Evolutionary conservation across 1,284 basidiomycete genomes (phyloP).

Genomic region (Ganoderma meredithae): DNA sequence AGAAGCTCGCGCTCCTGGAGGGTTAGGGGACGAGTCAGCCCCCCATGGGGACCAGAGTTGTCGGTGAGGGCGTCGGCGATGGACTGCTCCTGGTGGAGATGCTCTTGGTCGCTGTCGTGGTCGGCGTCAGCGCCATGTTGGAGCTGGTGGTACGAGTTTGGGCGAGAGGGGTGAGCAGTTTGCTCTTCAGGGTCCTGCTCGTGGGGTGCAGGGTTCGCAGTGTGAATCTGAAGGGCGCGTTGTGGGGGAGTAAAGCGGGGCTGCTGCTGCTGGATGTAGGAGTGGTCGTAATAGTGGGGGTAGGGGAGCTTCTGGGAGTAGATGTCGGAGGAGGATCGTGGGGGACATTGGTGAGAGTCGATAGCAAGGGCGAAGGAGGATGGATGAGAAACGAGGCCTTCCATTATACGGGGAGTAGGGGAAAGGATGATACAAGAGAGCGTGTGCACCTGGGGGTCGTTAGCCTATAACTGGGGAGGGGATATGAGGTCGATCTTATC

Average conservation of each 20-base stretch:
- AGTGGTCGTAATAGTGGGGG: conserved; percentile 19
- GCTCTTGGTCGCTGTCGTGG: conserved; percentile 14
- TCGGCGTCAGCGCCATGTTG: conserved; percentile 17
- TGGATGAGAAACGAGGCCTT: conserved; percentile 38
- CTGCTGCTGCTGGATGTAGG: conserved; percentile 15
- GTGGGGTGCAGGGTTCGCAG: conserved; percentile 34
- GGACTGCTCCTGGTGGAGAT: conserved; percentile 27
- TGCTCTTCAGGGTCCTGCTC: conserved; percentile 40
- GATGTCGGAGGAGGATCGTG: conserved; percentile 27
- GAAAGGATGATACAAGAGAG: conserved; percentile 29
- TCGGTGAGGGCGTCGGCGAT: conserved; percentile 41
- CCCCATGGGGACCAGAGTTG: conserved; percentile 45
- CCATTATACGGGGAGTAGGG: conserved; percentile 38
- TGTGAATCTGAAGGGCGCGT: conserved; percentile 38
- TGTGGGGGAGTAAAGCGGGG: conserved; percentile 9
- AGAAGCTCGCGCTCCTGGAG: conserved; percentile 72
- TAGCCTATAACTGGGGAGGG: conserved; percentile 30
- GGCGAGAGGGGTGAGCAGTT: conserved; percentile 42
- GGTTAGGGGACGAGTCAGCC: conserved; percentile 63
- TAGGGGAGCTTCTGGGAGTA: conserved; percentile 24
- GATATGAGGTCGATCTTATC: conserved; percentile 4
- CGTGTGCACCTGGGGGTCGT: conserved; percentile 30
- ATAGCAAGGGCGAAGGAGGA: conserved; percentile 30
- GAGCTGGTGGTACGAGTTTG: conserved; percentile 18
- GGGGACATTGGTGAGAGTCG: conserved; percentile 24